Evolutionary conservation across 331 rosid genomes (phyloP), one percentile per base, ranked within the genome.

Genomic region (Quercus lobata): DNA sequence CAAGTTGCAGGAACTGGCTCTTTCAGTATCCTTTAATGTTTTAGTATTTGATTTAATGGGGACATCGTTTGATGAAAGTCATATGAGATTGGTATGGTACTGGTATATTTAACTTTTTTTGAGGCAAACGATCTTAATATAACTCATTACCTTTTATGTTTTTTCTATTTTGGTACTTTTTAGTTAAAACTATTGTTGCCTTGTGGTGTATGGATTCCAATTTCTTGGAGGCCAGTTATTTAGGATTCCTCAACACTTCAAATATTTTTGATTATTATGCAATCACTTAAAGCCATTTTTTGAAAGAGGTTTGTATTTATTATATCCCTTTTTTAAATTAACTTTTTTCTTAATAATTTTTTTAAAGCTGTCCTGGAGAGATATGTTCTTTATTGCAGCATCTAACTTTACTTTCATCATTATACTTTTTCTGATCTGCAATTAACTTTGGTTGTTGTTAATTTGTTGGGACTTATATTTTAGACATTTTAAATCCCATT

Each of bases 231-330:
- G 87, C 72, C 85, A 79, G 65, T 79, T 57, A 76, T 88, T 7
- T 88, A 88, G 76, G 88, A 88, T 72, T 71, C 87, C 73, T 88
- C 77, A 35, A 86, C 87, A 15, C 49, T 88, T 76, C 87, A 88
- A 83, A 84, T 88, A 80, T 86, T 80, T 86, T 88, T 80, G 92
- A 88, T 80, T 88, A 86, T 81, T 88, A 88, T 74, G 82, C 85
- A 71, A 79, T 84, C 84, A 81, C 81, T 75, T 90, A 76, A 69
- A 35, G 78, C 18, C 71, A 58, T n/a, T 83, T 86, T 77, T 81
- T 88, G 1, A 88, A 88, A 71, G 87, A 86, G 92, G 92, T 86
- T 75, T 75, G 44, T 80, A 62, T 49, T 16, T 73, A 63, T 30
- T 77, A 52, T 49, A 22, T 46, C 65, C 54, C 57, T 46, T 60